Evolutionary conservation across 257 asterid species (phyloP), one percentile per base, ranked within the genome.

Genomic region (Knoxia roxburghii): DNA sequence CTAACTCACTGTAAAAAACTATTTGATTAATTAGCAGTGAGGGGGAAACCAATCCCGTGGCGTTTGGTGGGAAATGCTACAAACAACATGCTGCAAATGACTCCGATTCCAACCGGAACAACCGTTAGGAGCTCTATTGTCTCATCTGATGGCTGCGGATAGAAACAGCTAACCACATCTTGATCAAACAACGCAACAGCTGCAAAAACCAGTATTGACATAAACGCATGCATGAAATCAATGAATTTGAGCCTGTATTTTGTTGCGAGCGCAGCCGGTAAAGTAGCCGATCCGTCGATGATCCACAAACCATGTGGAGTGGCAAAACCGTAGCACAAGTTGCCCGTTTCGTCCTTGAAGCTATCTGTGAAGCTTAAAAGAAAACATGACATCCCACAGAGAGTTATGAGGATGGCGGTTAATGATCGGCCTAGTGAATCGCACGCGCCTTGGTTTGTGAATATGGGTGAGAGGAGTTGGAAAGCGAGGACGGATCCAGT

Each of bases 31-130:
- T 50, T 57, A 23, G 76, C 73, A 26, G 95, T 78, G 48, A 88
- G 73, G 41, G 99, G 99, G 65, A 94, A 94, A 39, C 97, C 99
- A 70, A 90, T 94, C 1, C 96, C 97, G 39, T 88, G 96, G 37
- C 99, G 83, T 27, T 81, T 77, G 2, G 99, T 87, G 13, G 99
- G 97, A 70, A 94, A 90, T 32, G 73, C 83, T 33, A 94, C 90
- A 61, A 94, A 94, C 77, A 94, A 26, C 95, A 90, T 83, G 48
- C 96, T 94, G 74, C 91, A 88, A 23, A 76, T 57, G 2, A 90
- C 93, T 67, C 97, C 99, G 43, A 94, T 85, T 67, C 91, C 99
- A 0, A 94, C 83, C 0, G 99, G 99, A 80, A 90, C 61, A 6
- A 87, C 82, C 3, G 91, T 75, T 30, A 94, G 92, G n/a, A 90